phyloP scores from a whole-genome alignment of 495 filamentous ascomycete genomes.

The Hypoxylon lenormandii region DNA sequence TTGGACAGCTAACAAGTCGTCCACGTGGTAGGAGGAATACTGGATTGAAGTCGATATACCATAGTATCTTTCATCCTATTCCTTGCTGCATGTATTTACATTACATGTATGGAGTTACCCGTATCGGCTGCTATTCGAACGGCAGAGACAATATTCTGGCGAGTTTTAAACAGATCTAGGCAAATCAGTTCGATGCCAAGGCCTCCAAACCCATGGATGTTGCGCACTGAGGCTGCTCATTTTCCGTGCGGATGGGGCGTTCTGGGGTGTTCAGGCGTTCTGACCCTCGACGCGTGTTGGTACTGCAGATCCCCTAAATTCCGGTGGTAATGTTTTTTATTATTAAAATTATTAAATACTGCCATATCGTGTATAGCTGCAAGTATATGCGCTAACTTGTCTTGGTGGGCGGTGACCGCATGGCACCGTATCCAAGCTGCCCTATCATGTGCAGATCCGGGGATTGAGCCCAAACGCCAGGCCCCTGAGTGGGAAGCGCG shows the following conservation, averaged over 20 bases:
- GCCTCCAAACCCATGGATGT: conserved; percentile 2
- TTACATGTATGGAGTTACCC: no score
- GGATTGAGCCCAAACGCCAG: conserved; percentile 41
- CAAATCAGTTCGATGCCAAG: conserved; percentile 12
- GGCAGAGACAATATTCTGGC: no score
- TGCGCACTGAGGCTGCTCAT: conserved; percentile 11
- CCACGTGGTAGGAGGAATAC: no score
- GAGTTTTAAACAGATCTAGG: neutral
- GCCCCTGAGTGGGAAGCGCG: conserved; percentile 34
- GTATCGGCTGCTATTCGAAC: no score
- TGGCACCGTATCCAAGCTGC: conserved; percentile 7
- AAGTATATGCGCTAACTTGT: neutral
- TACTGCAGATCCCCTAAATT: no score
- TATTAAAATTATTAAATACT: no score
- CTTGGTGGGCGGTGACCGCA: neutral
- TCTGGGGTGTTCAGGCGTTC: no score
- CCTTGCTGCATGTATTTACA: no score
- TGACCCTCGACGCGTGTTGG: conserved; percentile 36
- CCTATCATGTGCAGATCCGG: conserved; percentile 38
- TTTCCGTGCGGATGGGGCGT: neutral
- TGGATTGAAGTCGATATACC: no score
- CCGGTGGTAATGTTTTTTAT: no score
- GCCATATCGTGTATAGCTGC: neutral
- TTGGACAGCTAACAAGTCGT: no score
- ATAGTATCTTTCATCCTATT: no score